phyloP scores from a whole-genome alignment of 1,284 basidiomycete genomes.

The Ustilago hordei region DNA sequence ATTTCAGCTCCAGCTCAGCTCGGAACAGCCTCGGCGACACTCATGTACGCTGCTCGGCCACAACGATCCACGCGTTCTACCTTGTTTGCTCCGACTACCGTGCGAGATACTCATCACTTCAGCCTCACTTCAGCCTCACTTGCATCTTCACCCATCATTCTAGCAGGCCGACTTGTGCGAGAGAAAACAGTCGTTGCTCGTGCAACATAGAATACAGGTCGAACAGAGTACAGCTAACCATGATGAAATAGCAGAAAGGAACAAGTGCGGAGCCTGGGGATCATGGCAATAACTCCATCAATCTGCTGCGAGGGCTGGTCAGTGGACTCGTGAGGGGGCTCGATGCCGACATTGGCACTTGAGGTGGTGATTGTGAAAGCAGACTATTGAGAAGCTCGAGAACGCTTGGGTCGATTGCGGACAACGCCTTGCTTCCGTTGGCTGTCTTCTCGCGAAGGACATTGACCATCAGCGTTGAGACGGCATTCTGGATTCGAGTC shows the following conservation, averaged over 20 bases:
- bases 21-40: not conserved
- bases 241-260: not conserved
- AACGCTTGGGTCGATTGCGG: constrained; percentile 20
- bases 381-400: constrained; percentile 36
- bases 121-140: not conserved
- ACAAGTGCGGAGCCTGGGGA: not conserved
- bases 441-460: constrained; percentile 35
- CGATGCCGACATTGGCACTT: not conserved
- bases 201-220: constrained; percentile 11
- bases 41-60: not conserved
- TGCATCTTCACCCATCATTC: not conserved
- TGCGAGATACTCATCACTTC: not conserved
- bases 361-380: constrained; percentile 22
- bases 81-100: not conserved
- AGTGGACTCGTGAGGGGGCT: constrained; percentile 33
- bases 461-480: constrained; percentile 47
- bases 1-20: constrained; percentile 13
- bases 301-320: constrained; percentile 13
- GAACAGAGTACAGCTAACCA: not conserved
- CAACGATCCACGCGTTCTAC: not conserved
- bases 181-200: not conserved
- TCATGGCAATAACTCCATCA: constrained; percentile 32
- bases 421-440: constrained; percentile 17
- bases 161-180: not conserved
- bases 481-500: constrained; percentile 60